Conservation (phyloP, 495 filamentous ascomycete genomes). For the Aspergillus ellipticus region DNA sequence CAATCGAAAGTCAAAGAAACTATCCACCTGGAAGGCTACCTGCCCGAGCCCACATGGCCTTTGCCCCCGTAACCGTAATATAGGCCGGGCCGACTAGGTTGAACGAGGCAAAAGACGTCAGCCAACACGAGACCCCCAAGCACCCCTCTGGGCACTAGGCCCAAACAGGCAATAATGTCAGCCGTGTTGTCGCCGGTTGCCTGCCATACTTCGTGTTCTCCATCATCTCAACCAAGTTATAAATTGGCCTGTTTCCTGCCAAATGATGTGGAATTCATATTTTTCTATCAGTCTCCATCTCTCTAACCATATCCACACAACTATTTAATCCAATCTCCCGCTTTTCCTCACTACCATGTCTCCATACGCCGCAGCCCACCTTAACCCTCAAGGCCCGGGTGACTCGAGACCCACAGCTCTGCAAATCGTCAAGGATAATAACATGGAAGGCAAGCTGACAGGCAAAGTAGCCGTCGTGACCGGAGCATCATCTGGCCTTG, state of each 20-base stretch:
- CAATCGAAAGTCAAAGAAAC: neutral
- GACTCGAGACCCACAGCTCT: conserved; percentile 51
- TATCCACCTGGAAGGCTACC: neutral
- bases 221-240: neutral
- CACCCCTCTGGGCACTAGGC: neutral
- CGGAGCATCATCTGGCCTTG: conserved; percentile 47
- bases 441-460: conserved; percentile 30
- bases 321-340: neutral
- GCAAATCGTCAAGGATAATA: conserved; percentile 47
- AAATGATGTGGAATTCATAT: neutral
- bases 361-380: conserved; percentile 37
- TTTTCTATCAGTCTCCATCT: neutral
- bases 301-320: neutral
- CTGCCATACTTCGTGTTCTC: neutral
- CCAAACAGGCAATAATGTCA: neutral
- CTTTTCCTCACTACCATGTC: conserved; percentile 7
- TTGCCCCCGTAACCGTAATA: neutral
- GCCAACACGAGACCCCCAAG: neutral
- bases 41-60: neutral
- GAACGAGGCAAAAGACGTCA: neutral
- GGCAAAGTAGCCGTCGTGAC: conserved; percentile 50
- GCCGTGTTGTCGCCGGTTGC: neutral
- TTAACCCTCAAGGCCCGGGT: conserved; percentile 38
- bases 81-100: neutral
- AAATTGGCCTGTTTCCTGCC: neutral